Evolutionary conservation across 345 rosid species (phyloP).

Genomic region (Ceriops tagal): DNA sequence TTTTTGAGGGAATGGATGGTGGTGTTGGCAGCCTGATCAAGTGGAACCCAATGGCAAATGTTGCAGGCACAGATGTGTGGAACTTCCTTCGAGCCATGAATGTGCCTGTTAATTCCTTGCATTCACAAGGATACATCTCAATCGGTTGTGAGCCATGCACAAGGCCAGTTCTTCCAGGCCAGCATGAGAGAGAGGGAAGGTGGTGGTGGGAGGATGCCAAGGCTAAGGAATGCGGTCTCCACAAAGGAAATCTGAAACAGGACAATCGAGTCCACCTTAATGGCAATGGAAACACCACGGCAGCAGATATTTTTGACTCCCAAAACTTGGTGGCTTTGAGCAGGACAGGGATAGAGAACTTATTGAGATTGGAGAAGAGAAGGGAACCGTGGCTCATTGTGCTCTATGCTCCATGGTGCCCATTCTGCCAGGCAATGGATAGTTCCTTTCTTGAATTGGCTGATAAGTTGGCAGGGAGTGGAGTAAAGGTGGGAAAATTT

Average conservation of each 20-base stretch:
- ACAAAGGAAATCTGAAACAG: constrained; percentile 75
- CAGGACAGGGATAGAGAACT: constrained; percentile 77
- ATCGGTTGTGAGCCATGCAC: constrained; percentile 99
- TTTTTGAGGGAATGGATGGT: constrained; percentile 83
- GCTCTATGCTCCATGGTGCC: constrained; percentile 98
- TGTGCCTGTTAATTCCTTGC: constrained; percentile 80
- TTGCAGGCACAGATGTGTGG: constrained; percentile 72
- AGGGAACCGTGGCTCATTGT: constrained; percentile 88
- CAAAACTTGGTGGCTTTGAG: constrained; percentile 55
- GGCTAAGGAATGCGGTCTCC: constrained; percentile 97
- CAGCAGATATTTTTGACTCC: constrained; percentile 61
- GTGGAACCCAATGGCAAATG: constrained; percentile 95
- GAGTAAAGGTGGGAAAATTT: constrained; percentile 89
- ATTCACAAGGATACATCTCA: constrained; percentile 71
- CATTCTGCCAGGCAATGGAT: constrained; percentile 90
- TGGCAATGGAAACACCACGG: constrained; percentile 33
- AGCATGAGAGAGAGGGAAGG: constrained; percentile 98
- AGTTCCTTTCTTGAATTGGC: constrained; percentile 67
- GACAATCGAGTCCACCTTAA: constrained; percentile 30
- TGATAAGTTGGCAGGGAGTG: constrained; percentile 62
- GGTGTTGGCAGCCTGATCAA: constrained; percentile 86
- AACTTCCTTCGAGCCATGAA: constrained; percentile 77
- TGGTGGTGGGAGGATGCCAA: constrained; percentile 99
- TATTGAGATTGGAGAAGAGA: constrained; percentile 55
- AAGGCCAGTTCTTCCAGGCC: constrained; percentile 88